Percentiles rank a stretch among this genome's conserved stretches.
These are phyloP conservation scores for Daldinia childiae DNA, from an alignment of 495 filamentous ascomycete genomes.

Conservation along the genomic window DNA sequence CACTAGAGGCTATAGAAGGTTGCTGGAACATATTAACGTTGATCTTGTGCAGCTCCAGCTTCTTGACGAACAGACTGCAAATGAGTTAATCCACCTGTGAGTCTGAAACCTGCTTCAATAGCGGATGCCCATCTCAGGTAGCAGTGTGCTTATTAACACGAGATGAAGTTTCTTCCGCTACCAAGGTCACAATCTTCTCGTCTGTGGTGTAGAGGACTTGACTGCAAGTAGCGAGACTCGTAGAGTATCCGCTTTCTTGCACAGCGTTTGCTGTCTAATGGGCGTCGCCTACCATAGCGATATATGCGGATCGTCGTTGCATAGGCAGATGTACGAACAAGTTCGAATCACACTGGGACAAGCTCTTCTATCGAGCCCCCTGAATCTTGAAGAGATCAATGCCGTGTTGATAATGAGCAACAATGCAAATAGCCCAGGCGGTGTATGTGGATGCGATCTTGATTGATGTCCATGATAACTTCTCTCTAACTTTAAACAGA, in stretches of 20 bases:
- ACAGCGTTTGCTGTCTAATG: constrained; percentile 45
- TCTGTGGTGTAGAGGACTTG: constrained; percentile 37
- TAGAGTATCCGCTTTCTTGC: constrained; percentile 42
- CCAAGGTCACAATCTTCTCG: constrained; percentile 43
- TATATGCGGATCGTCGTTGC: constrained; percentile 38
- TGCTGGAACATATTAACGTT: constrained; percentile 35
- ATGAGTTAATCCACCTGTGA: constrained; percentile 43
- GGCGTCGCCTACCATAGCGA: constrained; percentile 44
- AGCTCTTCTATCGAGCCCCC: constrained; percentile 40
- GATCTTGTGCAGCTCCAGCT: constrained; percentile 45
- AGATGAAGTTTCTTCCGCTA: constrained; percentile 37
- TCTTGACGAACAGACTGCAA: constrained; percentile 44
- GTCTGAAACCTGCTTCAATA: not conserved
- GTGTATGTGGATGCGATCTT: constrained; percentile 23
- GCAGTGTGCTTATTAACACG: not conserved
- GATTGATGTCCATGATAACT: not conserved
- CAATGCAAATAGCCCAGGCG: constrained; percentile 44
- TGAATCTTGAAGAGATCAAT: constrained; percentile 46
- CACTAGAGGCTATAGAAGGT: constrained; percentile 35
- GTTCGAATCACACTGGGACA: constrained; percentile 43
- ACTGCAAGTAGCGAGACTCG: constrained; percentile 46
- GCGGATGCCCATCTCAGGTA: not conserved
- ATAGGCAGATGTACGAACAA: constrained; percentile 44
- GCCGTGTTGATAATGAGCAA: constrained; percentile 48
- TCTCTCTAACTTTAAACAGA: constrained; percentile 28